Evolutionary conservation across 352 stramenopile species (phyloP).

Genomic region (Phytopythium chamaehyphon): DNA sequence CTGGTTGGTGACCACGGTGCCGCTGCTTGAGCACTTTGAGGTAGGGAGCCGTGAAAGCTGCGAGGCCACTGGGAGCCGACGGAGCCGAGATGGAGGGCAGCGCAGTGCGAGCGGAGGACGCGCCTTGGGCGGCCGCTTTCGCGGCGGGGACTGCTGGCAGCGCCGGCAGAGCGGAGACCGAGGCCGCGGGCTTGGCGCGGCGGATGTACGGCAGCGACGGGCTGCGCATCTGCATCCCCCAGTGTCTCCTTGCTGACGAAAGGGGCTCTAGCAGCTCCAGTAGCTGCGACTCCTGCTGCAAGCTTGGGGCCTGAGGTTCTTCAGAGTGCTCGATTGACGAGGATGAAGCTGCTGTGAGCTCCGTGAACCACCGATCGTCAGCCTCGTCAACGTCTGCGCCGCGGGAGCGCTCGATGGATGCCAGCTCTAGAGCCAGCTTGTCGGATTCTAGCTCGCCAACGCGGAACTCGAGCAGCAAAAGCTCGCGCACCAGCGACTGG

Average conservation of each 20-base stretch:
- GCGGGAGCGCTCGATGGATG: not conserved
- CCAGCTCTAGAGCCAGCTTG: constrained; percentile 48
- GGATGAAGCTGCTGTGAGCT: not conserved
- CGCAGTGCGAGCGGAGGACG: constrained; percentile 1
- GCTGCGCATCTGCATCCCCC: constrained; percentile 58
- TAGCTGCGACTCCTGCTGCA: too few species aligned
- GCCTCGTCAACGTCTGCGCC: not conserved
- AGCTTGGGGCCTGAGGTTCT: too few species aligned
- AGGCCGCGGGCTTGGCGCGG: constrained; percentile 51
- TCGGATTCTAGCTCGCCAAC: constrained; percentile 89
- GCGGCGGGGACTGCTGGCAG: constrained; percentile 18
- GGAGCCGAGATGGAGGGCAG: constrained; percentile 4
- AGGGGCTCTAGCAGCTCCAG: constrained; percentile 5
- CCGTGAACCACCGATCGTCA: not conserved
- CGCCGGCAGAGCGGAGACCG: not conserved
- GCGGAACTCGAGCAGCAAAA: constrained; percentile 82
- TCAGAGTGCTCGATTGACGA: too few species aligned
- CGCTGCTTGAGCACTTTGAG: constrained; percentile 76
- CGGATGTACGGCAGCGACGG: constrained; percentile 63
- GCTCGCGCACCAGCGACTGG: constrained; percentile 46
- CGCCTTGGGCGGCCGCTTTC: constrained; percentile 10
- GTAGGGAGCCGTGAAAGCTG: constrained; percentile 45
- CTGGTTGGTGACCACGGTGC: too few species aligned
- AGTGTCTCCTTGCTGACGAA: constrained; percentile 26
- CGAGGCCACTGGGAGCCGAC: constrained; percentile 5